phyloP scores from a whole-genome alignment of 352 stramenopile species.

The Pythium phragmitis region DNA sequence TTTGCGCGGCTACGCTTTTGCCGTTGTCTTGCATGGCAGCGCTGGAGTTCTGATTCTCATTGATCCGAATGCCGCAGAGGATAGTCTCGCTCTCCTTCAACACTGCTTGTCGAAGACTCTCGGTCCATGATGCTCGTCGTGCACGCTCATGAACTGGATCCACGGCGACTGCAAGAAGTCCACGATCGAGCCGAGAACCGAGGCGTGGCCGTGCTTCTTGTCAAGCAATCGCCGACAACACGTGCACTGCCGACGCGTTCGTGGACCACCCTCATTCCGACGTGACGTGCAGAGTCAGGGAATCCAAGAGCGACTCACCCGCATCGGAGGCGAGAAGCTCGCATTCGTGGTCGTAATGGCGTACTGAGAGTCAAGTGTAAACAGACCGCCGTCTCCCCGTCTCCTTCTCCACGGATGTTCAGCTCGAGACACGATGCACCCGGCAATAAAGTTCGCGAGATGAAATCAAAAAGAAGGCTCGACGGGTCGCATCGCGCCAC shows the following conservation, averaged over 20 bases:
- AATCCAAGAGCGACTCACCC: constrained; percentile 35
- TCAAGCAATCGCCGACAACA: constrained; percentile 56
- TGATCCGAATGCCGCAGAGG: too few species aligned
- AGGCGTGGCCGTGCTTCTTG: constrained; percentile 37
- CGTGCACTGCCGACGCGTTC: constrained; percentile 58
- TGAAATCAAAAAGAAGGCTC: constrained; percentile 20
- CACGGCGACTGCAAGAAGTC: constrained; percentile 93
- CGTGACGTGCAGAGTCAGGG: constrained; percentile 46
- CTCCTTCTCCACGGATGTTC: background rate
- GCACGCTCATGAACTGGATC: constrained; percentile 95
- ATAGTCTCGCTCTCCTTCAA: too few species aligned
- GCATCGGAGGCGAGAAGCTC: constrained; percentile 38
- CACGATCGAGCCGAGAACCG: constrained; percentile 41
- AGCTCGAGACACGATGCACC: background rate
- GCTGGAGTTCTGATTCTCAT: too few species aligned
- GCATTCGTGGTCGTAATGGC: constrained; percentile 43
- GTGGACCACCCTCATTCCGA: constrained; percentile 54
- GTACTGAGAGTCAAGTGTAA: constrained; percentile 8
- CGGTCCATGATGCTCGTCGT: too few species aligned
- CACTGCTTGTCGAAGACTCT: too few species aligned
- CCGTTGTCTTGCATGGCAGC: too few species aligned
- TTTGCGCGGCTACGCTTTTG: too few species aligned
- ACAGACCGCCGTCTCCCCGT: background rate
- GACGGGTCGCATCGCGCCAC: constrained; percentile 4
- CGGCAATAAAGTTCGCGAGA: constrained; percentile 4